Conservation (phyloP, 306 rosid genomes). For the Canavalia gladiata region DNA sequence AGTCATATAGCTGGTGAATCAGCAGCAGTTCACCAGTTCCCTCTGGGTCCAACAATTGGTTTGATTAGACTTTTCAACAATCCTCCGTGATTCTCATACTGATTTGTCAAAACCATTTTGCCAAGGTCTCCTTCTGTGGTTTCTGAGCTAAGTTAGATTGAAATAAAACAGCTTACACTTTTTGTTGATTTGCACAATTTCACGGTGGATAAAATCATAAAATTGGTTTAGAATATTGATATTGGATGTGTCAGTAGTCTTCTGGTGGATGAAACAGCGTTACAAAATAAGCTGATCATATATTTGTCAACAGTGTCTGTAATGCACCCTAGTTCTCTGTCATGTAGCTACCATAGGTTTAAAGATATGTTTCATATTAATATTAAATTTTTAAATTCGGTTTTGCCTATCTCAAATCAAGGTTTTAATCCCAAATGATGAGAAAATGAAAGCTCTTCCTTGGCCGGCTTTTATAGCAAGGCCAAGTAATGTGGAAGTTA, state of each 20-base stretch:
- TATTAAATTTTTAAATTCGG: background rate
- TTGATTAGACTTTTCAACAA: no score
- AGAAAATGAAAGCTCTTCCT: background rate
- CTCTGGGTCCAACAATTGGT: no score
- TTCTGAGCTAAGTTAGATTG: no score
- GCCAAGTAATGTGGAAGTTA: conserved; percentile 30
- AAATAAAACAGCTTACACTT: no score
- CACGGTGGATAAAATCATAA: no score
- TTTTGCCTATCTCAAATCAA: conserved; percentile 15
- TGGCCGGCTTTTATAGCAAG: background rate
- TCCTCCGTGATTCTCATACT: no score
- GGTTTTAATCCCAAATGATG: conserved; percentile 7
- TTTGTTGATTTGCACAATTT: no score
- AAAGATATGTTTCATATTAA: background rate
- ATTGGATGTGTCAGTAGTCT: no score
- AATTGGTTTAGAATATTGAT: background rate
- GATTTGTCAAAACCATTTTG: no score
- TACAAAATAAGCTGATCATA: background rate
- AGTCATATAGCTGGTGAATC: no score
- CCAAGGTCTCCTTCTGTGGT: no score
- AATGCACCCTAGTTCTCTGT: background rate
- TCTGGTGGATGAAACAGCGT: background rate
- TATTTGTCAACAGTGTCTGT: background rate
- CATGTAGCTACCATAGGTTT: background rate
- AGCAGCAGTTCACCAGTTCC: no score